These are phyloP conservation scores for Neofusicoccum cordaticola DNA, from an alignment of 2,329 filamentous ascomycete species.

Conservation along the genomic window DNA sequence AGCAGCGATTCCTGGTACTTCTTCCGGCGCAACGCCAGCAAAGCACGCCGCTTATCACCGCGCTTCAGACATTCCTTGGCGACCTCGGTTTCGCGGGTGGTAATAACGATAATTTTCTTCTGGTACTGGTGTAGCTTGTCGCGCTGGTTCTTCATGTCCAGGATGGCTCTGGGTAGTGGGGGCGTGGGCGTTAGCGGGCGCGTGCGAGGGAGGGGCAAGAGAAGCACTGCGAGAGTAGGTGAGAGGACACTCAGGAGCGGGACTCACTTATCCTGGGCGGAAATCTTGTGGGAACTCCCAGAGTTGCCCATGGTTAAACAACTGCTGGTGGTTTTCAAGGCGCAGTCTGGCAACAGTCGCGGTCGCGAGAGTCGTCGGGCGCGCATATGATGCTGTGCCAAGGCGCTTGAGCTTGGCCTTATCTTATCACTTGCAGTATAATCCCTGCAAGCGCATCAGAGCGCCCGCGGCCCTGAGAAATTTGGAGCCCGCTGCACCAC, in stretches of 20 bases:
- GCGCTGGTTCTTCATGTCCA: conserved; percentile 95
- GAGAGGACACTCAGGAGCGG: conserved; percentile 3
- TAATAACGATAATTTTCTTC: conserved; percentile 80
- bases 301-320: conserved; percentile 60
- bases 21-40: conserved; percentile 86
- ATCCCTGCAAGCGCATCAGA: neutral
- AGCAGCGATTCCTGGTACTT: conserved; percentile 95
- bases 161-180: conserved; percentile 68
- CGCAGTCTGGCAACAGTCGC: conserved; percentile 22
- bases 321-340: neutral
- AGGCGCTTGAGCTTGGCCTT: neutral
- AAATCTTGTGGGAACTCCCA: conserved; percentile 63
- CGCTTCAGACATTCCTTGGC: conserved; percentile 77
- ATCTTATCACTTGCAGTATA: neutral
- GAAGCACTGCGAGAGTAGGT: conserved; percentile 18
- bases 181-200: conserved; percentile 16
- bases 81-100: conserved; percentile 80
- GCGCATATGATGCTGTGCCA: conserved; percentile 8
- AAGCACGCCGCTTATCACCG: conserved; percentile 75
- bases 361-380: conserved; percentile 4
- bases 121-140: conserved; percentile 97
- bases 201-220: neutral
- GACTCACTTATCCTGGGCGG: conserved; percentile 79
- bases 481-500: neutral
- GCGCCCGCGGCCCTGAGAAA: neutral